Evolutionary conservation across 768 basidiomycete genomes (phyloP), one percentile per base, ranked within the genome.

Genomic region (Phylloporus sp.): DNA sequence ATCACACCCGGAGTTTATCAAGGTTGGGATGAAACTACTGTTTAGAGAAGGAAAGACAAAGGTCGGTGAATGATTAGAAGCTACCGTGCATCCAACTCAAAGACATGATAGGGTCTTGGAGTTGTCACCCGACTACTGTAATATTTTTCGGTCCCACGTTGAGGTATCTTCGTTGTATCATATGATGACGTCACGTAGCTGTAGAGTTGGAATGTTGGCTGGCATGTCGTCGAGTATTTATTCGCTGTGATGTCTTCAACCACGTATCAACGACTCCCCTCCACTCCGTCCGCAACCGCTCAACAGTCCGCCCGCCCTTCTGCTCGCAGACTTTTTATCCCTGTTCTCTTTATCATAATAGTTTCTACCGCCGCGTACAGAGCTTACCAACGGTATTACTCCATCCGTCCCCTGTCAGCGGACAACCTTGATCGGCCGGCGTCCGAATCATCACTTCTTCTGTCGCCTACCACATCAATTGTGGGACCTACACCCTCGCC

Each of bases 1-100:
- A 44, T 84, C 88, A 13, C 85, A 87, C 44, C 86, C 90, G 0
- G 95, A 96, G 71, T 94, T 84, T 62, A 73, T 98, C 53, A 93
- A 94, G 64, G 85, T 84, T 55, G 94, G 94, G 22, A 90, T 90
- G 84, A 91, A 93, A 68, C 73, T 95, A 20, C 68, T 99, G 11
- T 93, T 98, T 65, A 75, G 95, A 32, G 96, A 98, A 67, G 95
- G 94, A 4, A 92, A 91, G 72, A 96, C 93, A 1, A 97, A 96
- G 76, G 92, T 84, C 41, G 27, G 72, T 59, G 17, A 22, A 35
- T 34, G 38, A 38, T 34, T 17, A 24, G 14, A 39, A 29, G 54
- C 31, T 33, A 17, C 10, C 10, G 18, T 38, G 36, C 38, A 31
- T 40, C 36, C 22, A 36, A 9, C 49, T 57, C 27, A 62, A 40